Percentiles rank a stretch among this genome's conserved stretches.
Evolutionary conservation across 1,284 basidiomycete genomes (phyloP).

Genomic region (Apiotrichum laibachii): DNA sequence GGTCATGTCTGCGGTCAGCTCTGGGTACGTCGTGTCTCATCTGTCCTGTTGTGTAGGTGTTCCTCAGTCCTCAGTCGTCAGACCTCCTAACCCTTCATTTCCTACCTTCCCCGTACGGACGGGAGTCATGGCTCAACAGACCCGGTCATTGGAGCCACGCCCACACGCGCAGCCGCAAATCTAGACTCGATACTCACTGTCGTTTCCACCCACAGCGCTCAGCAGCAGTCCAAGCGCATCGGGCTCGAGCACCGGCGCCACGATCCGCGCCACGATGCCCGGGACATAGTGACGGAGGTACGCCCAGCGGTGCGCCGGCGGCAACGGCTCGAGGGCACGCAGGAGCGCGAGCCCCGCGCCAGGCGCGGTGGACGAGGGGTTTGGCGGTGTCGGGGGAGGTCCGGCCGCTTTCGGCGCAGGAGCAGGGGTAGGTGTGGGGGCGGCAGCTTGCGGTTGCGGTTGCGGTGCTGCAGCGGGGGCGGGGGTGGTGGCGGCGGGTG

Average conservation of each 20-base stretch:
- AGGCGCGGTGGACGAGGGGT: conserved; percentile 29
- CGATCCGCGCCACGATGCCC: conserved; percentile 24
- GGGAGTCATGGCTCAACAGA: no score
- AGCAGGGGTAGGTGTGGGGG: conserved; percentile 5
- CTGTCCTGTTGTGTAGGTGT: no score
- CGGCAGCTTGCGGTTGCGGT: background rate
- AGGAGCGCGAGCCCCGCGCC: conserved; percentile 40
- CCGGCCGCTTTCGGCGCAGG: conserved; percentile 4
- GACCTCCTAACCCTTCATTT: no score
- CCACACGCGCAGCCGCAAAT: background rate
- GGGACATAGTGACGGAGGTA: conserved; percentile 29
- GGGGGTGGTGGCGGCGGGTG: background rate
- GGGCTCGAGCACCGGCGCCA: conserved; percentile 40
- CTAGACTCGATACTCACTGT: background rate
- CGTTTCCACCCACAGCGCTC: conserved; percentile 10
- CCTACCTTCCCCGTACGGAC: no score
- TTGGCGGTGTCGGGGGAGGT: conserved; percentile 16
- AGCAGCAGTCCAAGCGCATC: conserved; percentile 39
- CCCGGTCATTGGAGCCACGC: no score
- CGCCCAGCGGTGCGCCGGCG: conserved; percentile 10
- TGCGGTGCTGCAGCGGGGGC: conserved; percentile 7
- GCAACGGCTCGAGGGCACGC: conserved; percentile 18
- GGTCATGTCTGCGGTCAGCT: conserved; percentile 4
- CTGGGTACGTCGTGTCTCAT: background rate
- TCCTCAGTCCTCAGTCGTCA: no score